A percentile compares a stretch with the other conserved stretches of the same genome.
Evolutionary conservation across 1,139 yeast species (phyloP).

Genomic region (Maudiozyma humilis): DNA sequence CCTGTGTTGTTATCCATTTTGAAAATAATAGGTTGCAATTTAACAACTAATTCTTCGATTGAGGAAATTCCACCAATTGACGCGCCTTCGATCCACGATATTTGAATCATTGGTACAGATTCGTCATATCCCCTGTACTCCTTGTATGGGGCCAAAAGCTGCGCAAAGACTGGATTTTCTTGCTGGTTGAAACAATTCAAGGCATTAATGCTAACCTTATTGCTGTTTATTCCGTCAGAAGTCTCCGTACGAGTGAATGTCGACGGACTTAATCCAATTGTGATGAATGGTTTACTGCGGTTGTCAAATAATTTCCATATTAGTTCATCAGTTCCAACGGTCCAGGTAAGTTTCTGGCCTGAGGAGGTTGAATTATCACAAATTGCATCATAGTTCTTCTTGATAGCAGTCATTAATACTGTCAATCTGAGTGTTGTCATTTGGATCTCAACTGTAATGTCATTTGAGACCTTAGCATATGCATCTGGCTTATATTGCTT

Average conservation of each 20-base stretch:
- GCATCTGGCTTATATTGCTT: conserved; percentile 24
- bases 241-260: conserved; percentile 50
- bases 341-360: conserved; percentile 42
- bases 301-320: conserved; percentile 63
- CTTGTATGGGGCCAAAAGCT: conserved; percentile 50
- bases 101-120: conserved; percentile 37
- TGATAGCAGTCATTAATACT: conserved; percentile 60
- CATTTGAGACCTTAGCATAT: conserved; percentile 30
- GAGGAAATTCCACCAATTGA: conserved; percentile 85
- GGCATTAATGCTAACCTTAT: conserved; percentile 49
- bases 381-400: conserved; percentile 40
- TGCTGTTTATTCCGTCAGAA: conserved; percentile 53
- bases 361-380: conserved; percentile 32
- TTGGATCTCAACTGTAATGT: conserved; percentile 51
- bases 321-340: conserved; percentile 59
- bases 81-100: conserved; percentile 65
- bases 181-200: conserved; percentile 65
- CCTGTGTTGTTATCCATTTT: conserved; percentile 69
- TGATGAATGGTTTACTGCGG: conserved; percentile 53
- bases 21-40: conserved; percentile 58
- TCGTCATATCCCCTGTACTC: conserved; percentile 17
- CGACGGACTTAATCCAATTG: conserved; percentile 59
- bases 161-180: conserved; percentile 54
- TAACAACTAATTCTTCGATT: conserved; percentile 42
- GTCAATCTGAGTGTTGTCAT: conserved; percentile 50